Evolutionary conservation across 176 grass and related monocot genomes (phyloP), one percentile per base, ranked within the genome.

Genomic region (Areca catechu): DNA sequence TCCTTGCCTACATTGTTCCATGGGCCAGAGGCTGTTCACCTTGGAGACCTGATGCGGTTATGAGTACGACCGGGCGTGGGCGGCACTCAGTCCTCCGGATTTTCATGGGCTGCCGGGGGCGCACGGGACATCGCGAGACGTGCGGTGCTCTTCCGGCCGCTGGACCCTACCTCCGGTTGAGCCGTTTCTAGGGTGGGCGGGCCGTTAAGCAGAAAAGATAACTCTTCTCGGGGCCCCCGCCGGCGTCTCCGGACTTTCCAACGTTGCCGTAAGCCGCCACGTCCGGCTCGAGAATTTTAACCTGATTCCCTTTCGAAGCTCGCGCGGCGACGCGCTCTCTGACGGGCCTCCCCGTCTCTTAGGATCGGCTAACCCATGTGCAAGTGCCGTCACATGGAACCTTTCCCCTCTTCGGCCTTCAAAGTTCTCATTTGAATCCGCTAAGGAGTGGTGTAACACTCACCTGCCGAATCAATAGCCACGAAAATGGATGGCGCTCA

Each of bases 51-150:
- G 76, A 79, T 79, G 76, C 69, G 48, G 69, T 73, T 79, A 79
- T 79, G 69, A 79, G 76, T 79, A 79, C 61, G 77, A 80, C 69
- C 69, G 69, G 51, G 59, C 29, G 18, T 61, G 59, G 61, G 61
- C 71, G 66, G 71, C 75, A 86, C 56, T 69, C 68, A 68, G 62
- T 80, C 82, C 61, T 80, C 51, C 23, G 53, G 49, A 86, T 81
- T 86, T 86, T 86, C 73, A 86, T 19, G 73, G 83, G 77, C 74
- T 63, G 77, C 69, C 58, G 68, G 73, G 80, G 73, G 80, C 60
- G 73, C 85, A 83, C 80, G 73, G 58, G 72, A 77, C 80, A 79
- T 75, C 80, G 17, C 57, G 72, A 67, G 77, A 85, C 53, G 53
- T 85, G 82, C 68, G 72, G 77, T 76, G 82, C 77, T 85, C 82